Base-by-base conservation (phyloP, 768 basidiomycete species). In the Cystobasidium onofrii region DNA sequence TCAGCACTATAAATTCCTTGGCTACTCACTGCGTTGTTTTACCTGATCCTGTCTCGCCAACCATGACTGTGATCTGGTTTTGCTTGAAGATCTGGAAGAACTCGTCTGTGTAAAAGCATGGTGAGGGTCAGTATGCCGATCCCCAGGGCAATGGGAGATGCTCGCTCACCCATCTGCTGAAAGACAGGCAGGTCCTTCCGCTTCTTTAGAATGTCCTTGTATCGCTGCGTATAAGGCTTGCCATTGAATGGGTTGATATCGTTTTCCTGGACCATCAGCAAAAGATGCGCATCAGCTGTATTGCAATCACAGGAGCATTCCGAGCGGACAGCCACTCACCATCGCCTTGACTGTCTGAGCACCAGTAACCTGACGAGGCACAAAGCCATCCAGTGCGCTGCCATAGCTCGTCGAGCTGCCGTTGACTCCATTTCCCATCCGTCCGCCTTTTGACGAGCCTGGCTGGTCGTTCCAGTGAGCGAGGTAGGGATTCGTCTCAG, bases 11-110 rank as follows among this genome's bases (percentile, higher is more conserved):
- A n/a, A n/a, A n/a, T n/a, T n/a, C n/a, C n/a, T n/a, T n/a, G n/a
- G 55, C 29, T 44, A 78, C 90, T 80, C 80, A 91, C 89, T 97
- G 93, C 27, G 93, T 95, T 0, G 92, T 96, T 84, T 95, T 97
- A 39, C 93, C 94, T 31, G 91, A 90, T 12, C 93, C 94, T 0
- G 94, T 96, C 84, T 96, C 94, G 78, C 94, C 90, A 73, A 91
- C 89, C 87, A 92, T 89, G 74, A 80, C 80, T n/a, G 90, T 88
- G 76, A 96, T 89, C 83, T 95, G 92, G 80, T 91, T 86, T 77
- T 63, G 23, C 2, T 72, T 65, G 65, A 75, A 54, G 83, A 94
- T 89, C 77, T 89, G 85, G 78, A 88, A 87, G 81, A 99, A 98
- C 57, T 94, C 90, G 61, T 65, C 66, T 69, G 66, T 20, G 66